Evolutionary conservation across 1,139 yeast genomes (phyloP).

Genomic region (Geotrichum europaeum): DNA sequence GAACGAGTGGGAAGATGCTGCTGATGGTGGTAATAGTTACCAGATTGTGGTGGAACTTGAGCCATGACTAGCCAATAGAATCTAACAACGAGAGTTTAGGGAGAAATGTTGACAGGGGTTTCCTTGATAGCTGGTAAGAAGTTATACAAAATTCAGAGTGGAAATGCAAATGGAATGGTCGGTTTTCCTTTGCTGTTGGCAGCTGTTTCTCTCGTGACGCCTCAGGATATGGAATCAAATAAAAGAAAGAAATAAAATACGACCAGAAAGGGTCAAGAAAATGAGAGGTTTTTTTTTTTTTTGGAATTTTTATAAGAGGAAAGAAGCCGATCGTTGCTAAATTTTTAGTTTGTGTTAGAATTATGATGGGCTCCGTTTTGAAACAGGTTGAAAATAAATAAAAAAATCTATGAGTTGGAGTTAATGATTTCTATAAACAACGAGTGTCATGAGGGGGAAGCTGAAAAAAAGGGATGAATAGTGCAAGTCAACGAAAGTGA

Average conservation of each 20-base stretch:
- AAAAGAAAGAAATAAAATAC: background rate
- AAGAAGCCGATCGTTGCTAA: background rate
- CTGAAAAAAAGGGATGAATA: background rate
- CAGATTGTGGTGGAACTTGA: conserved; percentile 8
- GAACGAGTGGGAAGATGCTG: conserved; percentile 9
- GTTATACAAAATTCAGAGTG: background rate
- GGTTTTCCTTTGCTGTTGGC: background rate
- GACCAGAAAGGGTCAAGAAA: background rate
- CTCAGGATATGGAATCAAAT: background rate
- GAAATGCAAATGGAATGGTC: background rate
- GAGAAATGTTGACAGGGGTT: background rate
- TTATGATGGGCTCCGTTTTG: background rate
- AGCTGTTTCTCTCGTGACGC: background rate
- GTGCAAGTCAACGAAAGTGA: background rate
- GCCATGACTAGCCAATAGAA: conserved; percentile 3
- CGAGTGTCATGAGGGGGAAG: background rate
- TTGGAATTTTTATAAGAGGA: background rate
- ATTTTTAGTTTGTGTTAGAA: background rate
- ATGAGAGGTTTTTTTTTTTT: background rate
- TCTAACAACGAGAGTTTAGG: background rate
- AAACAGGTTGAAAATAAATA: background rate
- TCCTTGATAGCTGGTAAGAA: background rate
- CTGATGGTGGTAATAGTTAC: conserved; percentile 13
- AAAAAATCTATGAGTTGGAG: background rate
- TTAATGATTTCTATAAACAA: background rate